Conservation (phyloP, 108 stramenopile species). For the Skeletonema tropicum region DNA sequence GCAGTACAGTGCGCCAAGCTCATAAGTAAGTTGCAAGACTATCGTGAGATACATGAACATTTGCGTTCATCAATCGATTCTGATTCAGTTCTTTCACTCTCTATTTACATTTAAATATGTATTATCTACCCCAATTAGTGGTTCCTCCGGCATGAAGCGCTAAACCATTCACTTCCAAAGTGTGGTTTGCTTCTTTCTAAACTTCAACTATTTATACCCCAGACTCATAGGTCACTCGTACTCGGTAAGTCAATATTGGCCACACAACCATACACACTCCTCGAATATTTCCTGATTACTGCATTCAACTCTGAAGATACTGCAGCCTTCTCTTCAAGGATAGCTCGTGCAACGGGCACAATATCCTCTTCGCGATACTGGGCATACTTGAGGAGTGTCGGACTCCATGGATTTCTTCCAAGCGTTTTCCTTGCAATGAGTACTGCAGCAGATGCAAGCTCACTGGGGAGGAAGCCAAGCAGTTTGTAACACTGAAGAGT, state of each 20-base stretch:
- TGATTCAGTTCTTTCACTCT: neutral
- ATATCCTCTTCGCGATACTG: conserved; percentile 83
- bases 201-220: neutral
- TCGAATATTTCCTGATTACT: conserved; percentile 80
- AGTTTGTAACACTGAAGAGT: conserved; percentile 86
- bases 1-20: no score
- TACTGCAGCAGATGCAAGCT: conserved; percentile 89
- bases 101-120: conserved; percentile 5
- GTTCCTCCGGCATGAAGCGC: neutral
- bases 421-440: conserved; percentile 84
- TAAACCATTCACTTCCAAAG: conserved; percentile 1
- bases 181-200: neutral
- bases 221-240: neutral
- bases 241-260: neutral
- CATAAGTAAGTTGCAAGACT: no score
- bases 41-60: no score
- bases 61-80: no score
- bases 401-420: conserved; percentile 83
- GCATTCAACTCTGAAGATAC: conserved; percentile 57
- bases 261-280: neutral
- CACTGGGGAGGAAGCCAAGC: conserved; percentile 85
- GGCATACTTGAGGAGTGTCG: conserved; percentile 85
- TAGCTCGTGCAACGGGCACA: conserved; percentile 67
- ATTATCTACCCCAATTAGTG: neutral
- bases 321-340: conserved; percentile 51